Conservation (phyloP, 2,329 filamentous ascomycete genomes). For the Didymella sp. region DNA sequence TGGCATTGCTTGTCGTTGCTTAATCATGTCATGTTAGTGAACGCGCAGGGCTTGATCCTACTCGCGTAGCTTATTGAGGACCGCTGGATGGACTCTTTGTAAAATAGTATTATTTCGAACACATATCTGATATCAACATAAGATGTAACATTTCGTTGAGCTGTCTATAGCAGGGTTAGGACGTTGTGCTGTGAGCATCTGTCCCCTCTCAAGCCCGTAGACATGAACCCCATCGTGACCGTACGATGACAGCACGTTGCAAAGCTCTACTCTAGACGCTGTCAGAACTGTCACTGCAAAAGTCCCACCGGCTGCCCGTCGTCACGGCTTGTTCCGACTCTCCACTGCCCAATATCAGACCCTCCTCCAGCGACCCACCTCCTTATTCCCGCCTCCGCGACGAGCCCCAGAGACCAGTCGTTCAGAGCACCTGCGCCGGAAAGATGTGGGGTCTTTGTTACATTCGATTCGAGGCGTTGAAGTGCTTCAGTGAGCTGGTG, state of each 20-base stretch:
- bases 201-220: not conserved
- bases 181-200: not conserved
- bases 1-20: conserved; percentile 20
- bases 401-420: not conserved
- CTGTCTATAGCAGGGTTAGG: not conserved
- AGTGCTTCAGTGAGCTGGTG: not conserved
- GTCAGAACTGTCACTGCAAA: not conserved
- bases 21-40: conserved; percentile 10
- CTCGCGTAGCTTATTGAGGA: conserved; percentile 7
- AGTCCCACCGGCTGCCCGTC: not conserved
- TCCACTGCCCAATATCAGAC: conserved; percentile 5
- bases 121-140: conserved; percentile 26
- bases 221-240: not conserved
- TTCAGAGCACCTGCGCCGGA: conserved; percentile 3
- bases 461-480: not conserved
- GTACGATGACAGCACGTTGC: not conserved
- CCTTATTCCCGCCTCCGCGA: conserved; percentile 14
- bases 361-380: conserved; percentile 17
- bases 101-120: conserved; percentile 18
- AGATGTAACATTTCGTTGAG: not conserved
- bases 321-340: conserved; percentile 8
- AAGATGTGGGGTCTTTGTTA: conserved; percentile 4
- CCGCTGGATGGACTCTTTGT: conserved; percentile 29
- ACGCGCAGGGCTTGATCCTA: conserved; percentile 5
- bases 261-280: not conserved